These are phyloP conservation scores for Saccharomycopsis hybrid DNA, from an alignment of 1,139 yeast genomes.

Conservation along the genomic window DNA sequence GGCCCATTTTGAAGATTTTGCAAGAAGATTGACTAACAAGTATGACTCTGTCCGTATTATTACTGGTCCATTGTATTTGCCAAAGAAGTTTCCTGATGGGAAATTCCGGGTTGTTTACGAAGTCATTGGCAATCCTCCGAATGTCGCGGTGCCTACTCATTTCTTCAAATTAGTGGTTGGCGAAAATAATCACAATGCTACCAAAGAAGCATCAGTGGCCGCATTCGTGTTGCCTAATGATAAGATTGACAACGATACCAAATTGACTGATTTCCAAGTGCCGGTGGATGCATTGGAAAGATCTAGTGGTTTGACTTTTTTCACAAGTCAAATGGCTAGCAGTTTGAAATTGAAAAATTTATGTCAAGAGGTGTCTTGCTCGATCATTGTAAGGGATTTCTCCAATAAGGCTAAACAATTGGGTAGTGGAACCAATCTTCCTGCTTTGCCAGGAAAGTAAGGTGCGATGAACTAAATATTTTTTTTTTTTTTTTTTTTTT, in stretches of 20 bases:
- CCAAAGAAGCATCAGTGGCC: slow-evolving; percentile 51
- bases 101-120: slow-evolving; percentile 82
- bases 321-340: slow-evolving; percentile 59
- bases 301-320: slow-evolving; percentile 75
- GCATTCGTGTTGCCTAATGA: slow-evolving; percentile 93
- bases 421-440: slow-evolving; percentile 4
- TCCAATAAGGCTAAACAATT: slow-evolving; percentile 43
- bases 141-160: slow-evolving; percentile 95
- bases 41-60: slow-evolving; percentile 75
- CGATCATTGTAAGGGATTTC: slow-evolving; percentile 78
- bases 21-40: slow-evolving; percentile 61
- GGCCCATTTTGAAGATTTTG: slow-evolving; percentile 94
- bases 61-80: slow-evolving; percentile 91
- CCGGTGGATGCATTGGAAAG: slow-evolving; percentile 88
- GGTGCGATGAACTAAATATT: slow-evolving; percentile 19
- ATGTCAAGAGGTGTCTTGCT: slow-evolving; percentile 77
- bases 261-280: slow-evolving; percentile 71
- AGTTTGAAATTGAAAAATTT: slow-evolving; percentile 50
- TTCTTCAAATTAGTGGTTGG: slow-evolving; percentile 88
- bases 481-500: too few species aligned
- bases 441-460: slow-evolving; percentile 2
- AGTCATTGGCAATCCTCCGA: slow-evolving; percentile 95
- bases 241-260: slow-evolving; percentile 59
- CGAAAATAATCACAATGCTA: slow-evolving; percentile 44
- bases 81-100: slow-evolving; percentile 68